Conservation (phyloP, 148 eudicot species). For the Selenicereus undatus region DNA sequence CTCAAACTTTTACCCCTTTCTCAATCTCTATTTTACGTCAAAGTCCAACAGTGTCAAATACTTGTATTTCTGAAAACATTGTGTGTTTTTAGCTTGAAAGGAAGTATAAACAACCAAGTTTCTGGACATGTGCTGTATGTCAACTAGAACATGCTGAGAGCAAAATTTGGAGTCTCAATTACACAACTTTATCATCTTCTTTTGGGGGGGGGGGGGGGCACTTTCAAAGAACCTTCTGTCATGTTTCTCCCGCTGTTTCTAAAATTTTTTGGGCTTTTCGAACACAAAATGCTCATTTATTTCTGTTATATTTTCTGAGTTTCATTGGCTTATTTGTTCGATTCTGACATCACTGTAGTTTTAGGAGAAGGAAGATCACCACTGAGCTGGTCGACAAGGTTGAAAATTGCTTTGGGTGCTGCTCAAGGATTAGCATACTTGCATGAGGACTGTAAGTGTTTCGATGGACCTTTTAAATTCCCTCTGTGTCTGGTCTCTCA, state of each 20-base stretch:
- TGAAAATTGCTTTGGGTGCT: conserved; percentile 67
- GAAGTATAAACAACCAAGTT: background rate
- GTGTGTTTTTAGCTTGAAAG: background rate
- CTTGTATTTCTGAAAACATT: too few species aligned
- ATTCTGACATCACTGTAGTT: conserved; percentile 4
- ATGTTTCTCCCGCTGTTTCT: too few species aligned
- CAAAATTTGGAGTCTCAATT: background rate
- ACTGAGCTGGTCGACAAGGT: conserved; percentile 56
- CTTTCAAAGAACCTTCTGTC: too few species aligned
- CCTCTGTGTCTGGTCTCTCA: background rate
- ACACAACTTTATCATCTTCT: background rate
- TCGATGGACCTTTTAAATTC: conserved; percentile 3
- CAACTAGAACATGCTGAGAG: background rate
- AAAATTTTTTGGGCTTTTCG: background rate
- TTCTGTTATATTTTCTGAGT: background rate
- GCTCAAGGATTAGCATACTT: conserved; percentile 77
- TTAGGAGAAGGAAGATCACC: conserved; percentile 48
- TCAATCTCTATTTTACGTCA: background rate
- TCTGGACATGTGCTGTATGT: background rate
- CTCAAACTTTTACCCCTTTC: background rate
- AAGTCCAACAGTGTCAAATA: background rate
- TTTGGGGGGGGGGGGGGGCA: too few species aligned
- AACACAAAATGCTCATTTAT: background rate
- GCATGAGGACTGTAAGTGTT: conserved; percentile 70
- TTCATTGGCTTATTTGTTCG: background rate